Conservation (phyloP, 768 basidiomycete species). For the Inosperma sp. region DNA sequence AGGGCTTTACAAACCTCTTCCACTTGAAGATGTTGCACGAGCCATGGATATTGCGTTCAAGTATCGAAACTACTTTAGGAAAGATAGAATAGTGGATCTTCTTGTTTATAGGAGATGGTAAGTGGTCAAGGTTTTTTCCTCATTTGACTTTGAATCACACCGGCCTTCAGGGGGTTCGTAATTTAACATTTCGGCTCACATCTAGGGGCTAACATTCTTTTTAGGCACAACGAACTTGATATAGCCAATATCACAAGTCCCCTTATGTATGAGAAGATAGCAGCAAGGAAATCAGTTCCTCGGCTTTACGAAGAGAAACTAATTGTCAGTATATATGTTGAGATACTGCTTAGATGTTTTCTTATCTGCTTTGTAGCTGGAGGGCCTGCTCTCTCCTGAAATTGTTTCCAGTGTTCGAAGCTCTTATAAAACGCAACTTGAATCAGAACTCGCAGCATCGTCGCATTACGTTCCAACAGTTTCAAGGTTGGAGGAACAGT, state of each 20-base stretch:
- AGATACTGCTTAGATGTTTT: background rate
- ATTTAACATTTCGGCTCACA: too few species aligned
- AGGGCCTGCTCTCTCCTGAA: constrained; percentile 48
- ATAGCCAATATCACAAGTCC: constrained; percentile 85
- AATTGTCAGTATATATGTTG: constrained; percentile 44
- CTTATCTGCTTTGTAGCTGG: constrained; percentile 31
- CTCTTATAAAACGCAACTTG: constrained; percentile 59
- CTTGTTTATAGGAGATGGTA: constrained; percentile 85
- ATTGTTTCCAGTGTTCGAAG: constrained; percentile 49
- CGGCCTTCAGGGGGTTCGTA: constrained; percentile 37
- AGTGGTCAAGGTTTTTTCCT: constrained; percentile 15
- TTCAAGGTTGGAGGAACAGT: constrained; percentile 62
- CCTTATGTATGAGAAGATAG: constrained; percentile 87
- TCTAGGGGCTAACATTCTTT: background rate
- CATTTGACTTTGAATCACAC: background rate
- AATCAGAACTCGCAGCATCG: constrained; percentile 51
- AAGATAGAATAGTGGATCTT: constrained; percentile 85
- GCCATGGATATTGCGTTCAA: constrained; percentile 87
- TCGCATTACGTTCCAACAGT: constrained; percentile 45
- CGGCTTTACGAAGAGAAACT: constrained; percentile 77
- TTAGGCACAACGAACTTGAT: constrained; percentile 85
- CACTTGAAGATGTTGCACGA: constrained; percentile 62
- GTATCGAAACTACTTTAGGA: constrained; percentile 75
- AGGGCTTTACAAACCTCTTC: background rate
- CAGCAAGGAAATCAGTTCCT: constrained; percentile 70